A percentile compares a stretch with the other conserved stretches of the same genome.
Conservation (phyloP, 768 basidiomycete species). For the Lentinula aciculospora region DNA sequence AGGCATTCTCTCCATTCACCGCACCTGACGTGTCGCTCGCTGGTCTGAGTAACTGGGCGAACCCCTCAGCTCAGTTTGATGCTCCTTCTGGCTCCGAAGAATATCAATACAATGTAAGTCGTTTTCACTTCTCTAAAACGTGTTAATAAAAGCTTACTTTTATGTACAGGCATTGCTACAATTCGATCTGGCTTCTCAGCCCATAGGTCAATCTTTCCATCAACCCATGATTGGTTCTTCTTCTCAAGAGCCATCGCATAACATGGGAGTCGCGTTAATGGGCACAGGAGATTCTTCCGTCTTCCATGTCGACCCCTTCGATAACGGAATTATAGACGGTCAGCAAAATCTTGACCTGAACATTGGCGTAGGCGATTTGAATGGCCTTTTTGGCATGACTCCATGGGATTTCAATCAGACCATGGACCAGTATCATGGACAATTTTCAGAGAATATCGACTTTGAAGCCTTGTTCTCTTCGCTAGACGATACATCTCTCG, state of each 20-base stretch:
- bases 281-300: constrained; percentile 25
- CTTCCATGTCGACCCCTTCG: constrained; percentile 29
- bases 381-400: constrained; percentile 21
- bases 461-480: background rate
- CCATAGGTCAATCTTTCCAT: background rate
- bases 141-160: background rate
- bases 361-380: constrained; percentile 25
- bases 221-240: background rate
- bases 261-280: constrained; percentile 24
- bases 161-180: constrained; percentile 5
- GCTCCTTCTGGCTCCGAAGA: background rate
- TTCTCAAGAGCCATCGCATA: constrained; percentile 4
- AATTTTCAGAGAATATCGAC: background rate
- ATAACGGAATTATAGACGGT: constrained; percentile 9
- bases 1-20: background rate
- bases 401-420: background rate
- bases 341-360: constrained; percentile 14
- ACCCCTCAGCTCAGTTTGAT: background rate
- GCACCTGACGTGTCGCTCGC: background rate
- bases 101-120: background rate
- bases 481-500: background rate
- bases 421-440: background rate
- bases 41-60: constrained; percentile 5
- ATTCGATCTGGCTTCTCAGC: constrained; percentile 1
- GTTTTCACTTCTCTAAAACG: background rate